Base-by-base conservation (phyloP, 139 green algal species). In the Volvox africanus region DNA sequence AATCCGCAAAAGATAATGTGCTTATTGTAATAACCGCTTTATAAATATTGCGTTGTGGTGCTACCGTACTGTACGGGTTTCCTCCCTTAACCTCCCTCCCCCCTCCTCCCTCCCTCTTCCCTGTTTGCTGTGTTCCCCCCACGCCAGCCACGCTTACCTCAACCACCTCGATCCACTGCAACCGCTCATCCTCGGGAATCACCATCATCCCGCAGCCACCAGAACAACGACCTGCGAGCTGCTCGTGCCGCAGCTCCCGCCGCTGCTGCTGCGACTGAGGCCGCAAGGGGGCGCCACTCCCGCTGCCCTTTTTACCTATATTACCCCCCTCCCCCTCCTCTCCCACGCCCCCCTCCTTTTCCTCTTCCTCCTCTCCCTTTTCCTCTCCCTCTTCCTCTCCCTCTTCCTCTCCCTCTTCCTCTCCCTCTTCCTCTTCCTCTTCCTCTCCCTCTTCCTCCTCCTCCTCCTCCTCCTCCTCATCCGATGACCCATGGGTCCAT, bases 111-210 rank as follows among this genome's bases (percentile, higher is more conserved):
- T 1, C 76, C 32, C 16, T n/a, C n/a, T n/a, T n/a, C n/a, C 37
- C 2, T 55, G 44, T 55, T 9, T 55, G 5, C 9, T 9, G 9
- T 9, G 5, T 55, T 55, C 65, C 65, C 65, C 75, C 32, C 78
- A 9, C 20, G 14, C 13, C 36, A 35, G 36, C 35, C 35, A n/a
- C 37, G n/a, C 83, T 44, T 37, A 89, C 83, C 83, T 89, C 69
- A 16, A 89, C 30, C 1, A 89, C 69, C 69, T 82, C 69, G n/a
- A 20, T 12, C 85, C 85, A 89, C 19, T 19, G 85, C 28, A 89
- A 20, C 1, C 85, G 85, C 22, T 89, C 36, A 36, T 36, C n/a
- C 68, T 89, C 85, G 17, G 85, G 78, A 22, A 89, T n/a, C 32
- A 82, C 69, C 69, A 1, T 11, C 22, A 82, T 76, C 80, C 26